Base-by-base conservation (phyloP, 2,329 filamentous ascomycete genomes). In the Alternaria gansuensis region DNA sequence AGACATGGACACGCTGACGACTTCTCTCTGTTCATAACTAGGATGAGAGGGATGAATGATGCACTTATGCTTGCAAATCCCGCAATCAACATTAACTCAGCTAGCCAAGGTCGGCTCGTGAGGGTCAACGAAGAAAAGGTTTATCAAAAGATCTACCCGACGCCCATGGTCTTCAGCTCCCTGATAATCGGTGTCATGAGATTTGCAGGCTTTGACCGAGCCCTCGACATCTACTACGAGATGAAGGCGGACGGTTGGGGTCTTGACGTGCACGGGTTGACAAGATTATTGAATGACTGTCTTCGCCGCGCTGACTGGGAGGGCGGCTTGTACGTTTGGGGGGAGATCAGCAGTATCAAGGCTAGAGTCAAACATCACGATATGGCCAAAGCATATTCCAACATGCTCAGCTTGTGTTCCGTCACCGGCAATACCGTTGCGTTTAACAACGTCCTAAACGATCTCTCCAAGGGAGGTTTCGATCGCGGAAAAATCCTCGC, bases 231-330 rank as follows among this genome's bases (percentile, higher is more conserved):
- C 13, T 81, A 78, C 61, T 72, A 73, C 48, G 72, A 76, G 33
- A 79, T 82, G 76, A 76, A 77, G 14, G 59, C 68, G 6, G 77
- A 82, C 46, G 80, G 81, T 39, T 83, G 81, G 81, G 80, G 80
- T 9, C 66, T 82, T 8, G 77, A 79, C 52, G 70, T 79, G 37
- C 62, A 64, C 11, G 77, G 76, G 3, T 69, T 82, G 5, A 74
- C 67, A 1, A 69, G 74, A 13, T 68, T 83, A 33, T 68, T 83
- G 37, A 66, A 69, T 9, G 76, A 81, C 54, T 82, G 80, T 62
- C 73, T 78, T 6, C 66, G 72, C 5, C 69, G 75, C 9, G 62
- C 66, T 10, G 79, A 82, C 54, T 69, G 72, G 73, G 59, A 73
- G 43, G 69, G 68, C 11, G 74, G 72, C 2, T 50, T 73, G 13